Evolutionary conservation across 495 filamentous ascomycete species (phyloP), one percentile per base, ranked within the genome.

Genomic region (Chaetomidium leptoderma): DNA sequence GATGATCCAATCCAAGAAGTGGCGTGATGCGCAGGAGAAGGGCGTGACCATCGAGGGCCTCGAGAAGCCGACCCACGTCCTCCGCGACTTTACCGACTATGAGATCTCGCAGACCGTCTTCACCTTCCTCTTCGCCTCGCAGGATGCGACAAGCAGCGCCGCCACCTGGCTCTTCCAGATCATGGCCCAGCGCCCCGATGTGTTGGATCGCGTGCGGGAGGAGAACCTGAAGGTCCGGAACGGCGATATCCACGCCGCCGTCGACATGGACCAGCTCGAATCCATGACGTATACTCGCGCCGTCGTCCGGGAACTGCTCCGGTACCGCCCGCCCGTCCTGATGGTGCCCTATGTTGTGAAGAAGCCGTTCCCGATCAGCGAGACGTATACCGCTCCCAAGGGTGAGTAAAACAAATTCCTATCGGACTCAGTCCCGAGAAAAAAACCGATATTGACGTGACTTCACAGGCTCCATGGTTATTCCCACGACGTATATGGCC

Each of bases 291-390:
- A 93, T 66, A 97, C 93, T 30, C 89, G 90, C 51, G 93, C 91
- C 39, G 88, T 95, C 48, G 88, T 98, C 55, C 90, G 93, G 66
- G 93, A 98, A 78, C 87, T 88, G 35, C 83, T 98, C 40, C 88
- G 93, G 62, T 97, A 96, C 78, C 88, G 95, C 44, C 95, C 93
- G 42, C 93, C 93, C 56, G 93, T 98, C 63, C 82, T 97, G 76
- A 97, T 98, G 93, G 90, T 96, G 46, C 93, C 93, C 35, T 97
- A 97, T 70, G 70, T 95, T 52, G 89, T 83, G 65, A 98, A 97
- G 87, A 96, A 95, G 76, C 77, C 85, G 46, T 98, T 97, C 85
- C 91, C 92, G 53, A 88, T 98, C 71, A 89, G 86, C 47, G 84
- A 89, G 44, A 86, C 79, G 17, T 95, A 97, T 72, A 95, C 89